Conservation (phyloP, 2,329 filamentous ascomycete genomes). For the Rhinocladiella similis region DNA sequence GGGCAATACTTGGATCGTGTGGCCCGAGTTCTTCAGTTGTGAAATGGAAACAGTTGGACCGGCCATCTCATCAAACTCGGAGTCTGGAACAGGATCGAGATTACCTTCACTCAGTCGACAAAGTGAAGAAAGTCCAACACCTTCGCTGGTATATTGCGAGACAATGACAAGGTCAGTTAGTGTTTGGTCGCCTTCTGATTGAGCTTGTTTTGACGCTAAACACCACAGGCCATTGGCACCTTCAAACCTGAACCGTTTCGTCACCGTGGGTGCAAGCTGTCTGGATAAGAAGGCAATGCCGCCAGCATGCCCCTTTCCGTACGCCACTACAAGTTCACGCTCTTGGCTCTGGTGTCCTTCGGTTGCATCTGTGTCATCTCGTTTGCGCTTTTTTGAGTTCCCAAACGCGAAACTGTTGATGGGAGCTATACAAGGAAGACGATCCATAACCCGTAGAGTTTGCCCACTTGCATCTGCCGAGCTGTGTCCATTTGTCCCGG, state of each 20-base stretch:
- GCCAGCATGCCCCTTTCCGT: slow-evolving; percentile 59
- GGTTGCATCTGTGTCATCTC: slow-evolving; percentile 50
- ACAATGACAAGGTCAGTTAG: slow-evolving; percentile 82
- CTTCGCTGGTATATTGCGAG: slow-evolving; percentile 65
- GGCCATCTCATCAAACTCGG: slow-evolving; percentile 88
- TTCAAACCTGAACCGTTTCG: slow-evolving; percentile 70
- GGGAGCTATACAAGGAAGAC: slow-evolving; percentile 24
- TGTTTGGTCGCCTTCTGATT: slow-evolving; percentile 55
- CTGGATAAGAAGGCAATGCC: slow-evolving; percentile 75
- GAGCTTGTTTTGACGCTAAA: slow-evolving; percentile 63
- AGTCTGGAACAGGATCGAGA: slow-evolving; percentile 73
- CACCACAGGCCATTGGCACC: slow-evolving; percentile 80
- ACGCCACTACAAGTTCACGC: slow-evolving; percentile 56
- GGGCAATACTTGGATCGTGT: slow-evolving; percentile 83
- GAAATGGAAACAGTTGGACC: slow-evolving; percentile 85
- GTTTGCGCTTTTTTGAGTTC: slow-evolving; percentile 24
- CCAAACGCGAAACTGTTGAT: slow-evolving; percentile 25
- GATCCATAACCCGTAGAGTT: slow-evolving; percentile 21
- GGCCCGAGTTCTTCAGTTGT: slow-evolving; percentile 74
- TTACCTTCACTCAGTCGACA: slow-evolving; percentile 72
- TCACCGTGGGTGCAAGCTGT: slow-evolving; percentile 71
- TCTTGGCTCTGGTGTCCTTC: slow-evolving; percentile 34
- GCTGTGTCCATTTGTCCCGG: slow-evolving; percentile 28
- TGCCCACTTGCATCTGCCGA: slow-evolving; percentile 11
- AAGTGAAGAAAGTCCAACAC: slow-evolving; percentile 74